phyloP scores from a whole-genome alignment of 108 stramenopile genomes.

The Skeletonema menzelii region DNA sequence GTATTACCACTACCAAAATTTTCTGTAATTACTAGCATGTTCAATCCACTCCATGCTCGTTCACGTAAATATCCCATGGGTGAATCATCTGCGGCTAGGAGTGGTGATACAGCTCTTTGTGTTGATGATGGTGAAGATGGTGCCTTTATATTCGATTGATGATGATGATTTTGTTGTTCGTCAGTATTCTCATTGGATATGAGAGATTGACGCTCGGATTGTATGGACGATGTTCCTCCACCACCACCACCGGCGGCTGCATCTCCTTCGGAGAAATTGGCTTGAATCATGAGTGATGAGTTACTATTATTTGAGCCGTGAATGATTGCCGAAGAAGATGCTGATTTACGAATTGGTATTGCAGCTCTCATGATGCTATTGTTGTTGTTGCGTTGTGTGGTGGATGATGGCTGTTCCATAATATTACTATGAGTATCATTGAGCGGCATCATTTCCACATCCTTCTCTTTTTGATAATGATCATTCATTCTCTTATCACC shows the following conservation, averaged over 20 bases:
- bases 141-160: not conserved
- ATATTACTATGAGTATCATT: no score
- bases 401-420: not conserved
- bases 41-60: constrained; percentile 24
- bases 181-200: not conserved
- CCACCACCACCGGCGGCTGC: constrained; percentile 33
- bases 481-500: constrained; percentile 1
- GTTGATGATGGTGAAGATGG: constrained; percentile 4
- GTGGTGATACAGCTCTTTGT: not conserved
- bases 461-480: not conserved
- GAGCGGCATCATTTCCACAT: not conserved
- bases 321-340: not conserved
- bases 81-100: constrained; percentile 6
- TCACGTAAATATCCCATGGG: constrained; percentile 27
- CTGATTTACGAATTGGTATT: not conserved
- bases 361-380: not conserved
- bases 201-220: not conserved
- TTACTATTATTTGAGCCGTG: not conserved
- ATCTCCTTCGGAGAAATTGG: constrained; percentile 31
- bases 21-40: constrained; percentile 34
- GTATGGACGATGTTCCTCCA: not conserved
- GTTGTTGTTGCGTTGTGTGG: constrained; percentile 3
- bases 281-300: not conserved
- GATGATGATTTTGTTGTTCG: not conserved
- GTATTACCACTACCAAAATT: not conserved